Conservation (phyloP, 345 rosid species). For the Acer saccharum region DNA sequence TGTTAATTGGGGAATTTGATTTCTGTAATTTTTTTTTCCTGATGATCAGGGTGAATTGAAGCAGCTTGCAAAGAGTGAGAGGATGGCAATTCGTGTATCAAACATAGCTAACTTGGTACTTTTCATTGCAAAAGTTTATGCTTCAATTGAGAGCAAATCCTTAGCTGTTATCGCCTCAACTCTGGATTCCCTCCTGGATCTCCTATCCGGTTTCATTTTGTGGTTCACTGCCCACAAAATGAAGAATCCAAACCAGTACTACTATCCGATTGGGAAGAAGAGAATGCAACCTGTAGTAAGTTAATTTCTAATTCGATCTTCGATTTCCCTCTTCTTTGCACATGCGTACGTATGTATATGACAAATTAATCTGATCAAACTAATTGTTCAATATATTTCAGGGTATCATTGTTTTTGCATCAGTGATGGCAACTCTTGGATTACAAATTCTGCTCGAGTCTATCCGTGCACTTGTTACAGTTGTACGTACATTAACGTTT, state of each 20-base stretch:
- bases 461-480: conserved; percentile 38
- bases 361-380: not conserved
- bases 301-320: not conserved
- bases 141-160: conserved; percentile 69
- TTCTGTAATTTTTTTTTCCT: not conserved
- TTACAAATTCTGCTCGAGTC: conserved; percentile 57
- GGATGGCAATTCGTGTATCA: conserved; percentile 59
- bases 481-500: conserved; percentile 22
- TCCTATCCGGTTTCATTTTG: conserved; percentile 76
- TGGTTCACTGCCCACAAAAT: conserved; percentile 71
- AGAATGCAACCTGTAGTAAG: conserved; percentile 86
- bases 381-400: conserved; percentile 10
- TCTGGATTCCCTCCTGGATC: conserved; percentile 81
- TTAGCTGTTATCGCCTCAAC: conserved; percentile 86
- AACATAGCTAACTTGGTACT: conserved; percentile 65
- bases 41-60: conserved; percentile 60
- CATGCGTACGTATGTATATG: too few relatives aligned
- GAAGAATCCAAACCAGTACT: conserved; percentile 66
- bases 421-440: conserved; percentile 68
- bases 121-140: conserved; percentile 72
- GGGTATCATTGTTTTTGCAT: conserved; percentile 69
- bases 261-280: conserved; percentile 77
- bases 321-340: not conserved
- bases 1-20: too few relatives aligned
- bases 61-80: conserved; percentile 67